Evolutionary conservation across 2,329 filamentous ascomycete species (phyloP).

Genomic region (Paramyrothecium sp.): DNA sequence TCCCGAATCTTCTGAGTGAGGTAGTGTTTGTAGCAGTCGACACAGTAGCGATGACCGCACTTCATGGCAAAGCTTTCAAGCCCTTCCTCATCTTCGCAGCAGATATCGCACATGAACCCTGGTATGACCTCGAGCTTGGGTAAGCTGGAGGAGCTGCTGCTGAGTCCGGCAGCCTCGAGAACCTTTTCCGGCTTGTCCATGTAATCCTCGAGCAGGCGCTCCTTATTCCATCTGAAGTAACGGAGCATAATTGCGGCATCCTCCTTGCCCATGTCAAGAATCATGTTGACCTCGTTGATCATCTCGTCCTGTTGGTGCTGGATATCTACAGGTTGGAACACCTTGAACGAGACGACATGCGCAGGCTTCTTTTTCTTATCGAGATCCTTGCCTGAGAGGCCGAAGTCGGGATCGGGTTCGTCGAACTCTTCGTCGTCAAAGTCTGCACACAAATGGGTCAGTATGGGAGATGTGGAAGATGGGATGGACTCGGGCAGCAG

Average conservation of each 20-base stretch:
- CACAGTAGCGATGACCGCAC: conserved; percentile 90
- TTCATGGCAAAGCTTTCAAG: conserved; percentile 89
- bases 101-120: conserved; percentile 91
- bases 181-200: conserved; percentile 85
- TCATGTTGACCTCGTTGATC: conserved; percentile 86
- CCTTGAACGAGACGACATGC: conserved; percentile 82
- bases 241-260: conserved; percentile 87
- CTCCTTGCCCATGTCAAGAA: conserved; percentile 85
- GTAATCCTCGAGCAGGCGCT: conserved; percentile 89
- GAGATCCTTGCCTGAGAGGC: conserved; percentile 57
- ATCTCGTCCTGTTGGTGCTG: conserved; percentile 82
- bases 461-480: conserved; percentile 1
- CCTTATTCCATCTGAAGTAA: conserved; percentile 93
- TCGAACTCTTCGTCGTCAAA: conserved; percentile 58
- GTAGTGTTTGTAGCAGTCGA: conserved; percentile 90
- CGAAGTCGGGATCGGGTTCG: conserved; percentile 54
- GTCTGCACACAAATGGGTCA: conserved; percentile 36
- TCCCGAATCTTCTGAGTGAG: conserved; percentile 89
- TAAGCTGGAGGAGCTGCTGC: conserved; percentile 56
- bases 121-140: conserved; percentile 69
- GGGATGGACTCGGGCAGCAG: neutral
- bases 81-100: conserved; percentile 80
- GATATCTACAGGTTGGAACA: conserved; percentile 78
- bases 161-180: conserved; percentile 81
- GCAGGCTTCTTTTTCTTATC: conserved; percentile 69